Evolutionary conservation across 2,329 filamentous ascomycete species (phyloP).

Genomic region (Nigrograna mackinnonii): DNA sequence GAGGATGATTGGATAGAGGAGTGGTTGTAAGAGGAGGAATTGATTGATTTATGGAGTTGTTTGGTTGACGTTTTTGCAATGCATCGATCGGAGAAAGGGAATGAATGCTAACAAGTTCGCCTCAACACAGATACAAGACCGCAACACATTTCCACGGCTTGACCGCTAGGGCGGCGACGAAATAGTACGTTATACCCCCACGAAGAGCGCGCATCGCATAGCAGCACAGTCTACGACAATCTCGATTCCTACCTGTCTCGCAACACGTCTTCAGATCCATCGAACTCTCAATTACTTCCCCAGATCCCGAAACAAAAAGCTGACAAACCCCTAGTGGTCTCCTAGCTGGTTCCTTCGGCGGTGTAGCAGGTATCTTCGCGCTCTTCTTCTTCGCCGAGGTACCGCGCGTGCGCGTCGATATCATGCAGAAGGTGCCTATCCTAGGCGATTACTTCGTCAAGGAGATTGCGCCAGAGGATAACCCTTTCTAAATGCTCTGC

Average conservation of each 20-base stretch:
- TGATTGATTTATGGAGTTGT: too few species aligned
- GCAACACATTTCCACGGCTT: constrained; percentile 54
- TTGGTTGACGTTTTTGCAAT: background rate
- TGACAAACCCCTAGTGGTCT: constrained; percentile 28
- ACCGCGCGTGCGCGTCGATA: constrained; percentile 64
- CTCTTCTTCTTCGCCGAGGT: constrained; percentile 69
- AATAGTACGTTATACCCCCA: constrained; percentile 47
- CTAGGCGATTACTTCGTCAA: constrained; percentile 60
- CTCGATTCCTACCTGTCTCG: background rate
- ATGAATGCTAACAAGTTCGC: constrained; percentile 18
- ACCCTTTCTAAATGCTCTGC: constrained; percentile 56
- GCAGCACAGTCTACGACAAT: background rate
- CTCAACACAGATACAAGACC: constrained; percentile 53
- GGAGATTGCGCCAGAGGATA: constrained; percentile 66
- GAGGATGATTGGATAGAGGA: background rate
- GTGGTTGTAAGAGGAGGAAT: background rate
- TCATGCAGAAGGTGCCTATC: constrained; percentile 63
- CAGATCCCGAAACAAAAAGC: background rate
- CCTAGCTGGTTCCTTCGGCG: constrained; percentile 60
- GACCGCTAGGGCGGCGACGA: constrained; percentile 43
- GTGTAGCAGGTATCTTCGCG: constrained; percentile 60
- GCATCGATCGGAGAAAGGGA: background rate
- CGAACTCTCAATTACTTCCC: background rate
- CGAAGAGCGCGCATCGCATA: background rate
- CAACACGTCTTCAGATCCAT: background rate